Evolutionary conservation across 257 asterid genomes (phyloP).

Genomic region (Forsythia suspensa): DNA sequence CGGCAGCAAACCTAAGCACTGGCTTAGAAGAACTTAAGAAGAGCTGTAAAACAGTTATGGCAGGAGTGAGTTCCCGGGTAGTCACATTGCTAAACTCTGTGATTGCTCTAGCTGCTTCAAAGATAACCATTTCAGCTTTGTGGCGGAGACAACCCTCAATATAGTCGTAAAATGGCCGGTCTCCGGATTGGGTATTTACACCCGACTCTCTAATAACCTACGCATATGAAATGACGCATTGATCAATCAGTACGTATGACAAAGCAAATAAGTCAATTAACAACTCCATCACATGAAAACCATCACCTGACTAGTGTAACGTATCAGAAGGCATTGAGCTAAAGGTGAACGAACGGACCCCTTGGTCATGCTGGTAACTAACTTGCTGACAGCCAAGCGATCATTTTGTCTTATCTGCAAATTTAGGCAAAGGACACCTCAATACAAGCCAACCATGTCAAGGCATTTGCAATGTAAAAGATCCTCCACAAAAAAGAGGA

Average conservation of each 20-base stretch:
- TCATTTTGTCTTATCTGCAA: constrained; percentile 91
- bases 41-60: constrained; percentile 85
- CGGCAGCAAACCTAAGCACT: constrained; percentile 93
- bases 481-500: background rate
- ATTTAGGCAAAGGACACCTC: constrained; percentile 15
- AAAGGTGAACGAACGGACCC: constrained; percentile 89
- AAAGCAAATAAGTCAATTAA: constrained; percentile 15
- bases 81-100: constrained; percentile 79
- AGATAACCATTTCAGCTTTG: constrained; percentile 93
- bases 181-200: constrained; percentile 65
- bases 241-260: constrained; percentile 20
- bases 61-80: constrained; percentile 86
- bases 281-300: constrained; percentile 16
- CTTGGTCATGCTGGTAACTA: constrained; percentile 86
- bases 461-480: constrained; percentile 2
- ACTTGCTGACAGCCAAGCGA: constrained; percentile 77
- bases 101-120: constrained; percentile 97
- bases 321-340: constrained; percentile 94
- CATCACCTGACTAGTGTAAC: constrained; percentile 83
- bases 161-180: constrained; percentile 88
- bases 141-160: constrained; percentile 93
- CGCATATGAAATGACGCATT: constrained; percentile 19
- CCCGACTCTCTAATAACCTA: constrained; percentile 89
- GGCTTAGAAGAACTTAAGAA: constrained; percentile 92
- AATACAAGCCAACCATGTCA: constrained; percentile 23